phyloP scores from a whole-genome alignment of 768 basidiomycete genomes.

The Filobasidium wieringae region DNA sequence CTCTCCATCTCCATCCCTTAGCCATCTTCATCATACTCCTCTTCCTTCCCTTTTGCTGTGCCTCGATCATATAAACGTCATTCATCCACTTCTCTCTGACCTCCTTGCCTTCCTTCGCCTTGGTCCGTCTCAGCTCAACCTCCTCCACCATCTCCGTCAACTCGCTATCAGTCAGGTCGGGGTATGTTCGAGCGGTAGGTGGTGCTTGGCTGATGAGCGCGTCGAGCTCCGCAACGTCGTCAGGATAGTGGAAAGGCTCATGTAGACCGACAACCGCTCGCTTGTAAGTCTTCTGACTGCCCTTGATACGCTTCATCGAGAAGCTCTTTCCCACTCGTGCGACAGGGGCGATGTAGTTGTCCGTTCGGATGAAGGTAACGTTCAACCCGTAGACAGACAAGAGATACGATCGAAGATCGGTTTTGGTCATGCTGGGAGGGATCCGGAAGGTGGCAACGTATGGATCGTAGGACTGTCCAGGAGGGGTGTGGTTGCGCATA shows the following conservation, averaged over 20 bases:
- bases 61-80: slow-evolving; percentile 48
- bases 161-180: background rate
- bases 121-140: slow-evolving; percentile 1
- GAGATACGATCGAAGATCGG: slow-evolving; percentile 78
- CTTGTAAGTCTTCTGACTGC: slow-evolving; percentile 53
- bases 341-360: slow-evolving; percentile 63
- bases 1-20: slow-evolving; percentile 33
- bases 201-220: slow-evolving; percentile 9
- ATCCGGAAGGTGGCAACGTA: slow-evolving; percentile 90
- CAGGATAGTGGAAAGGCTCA: slow-evolving; percentile 88
- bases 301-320: slow-evolving; percentile 16
- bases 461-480: slow-evolving; percentile 75
- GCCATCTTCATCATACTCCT: slow-evolving; percentile 35
- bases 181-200: background rate
- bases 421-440: slow-evolving; percentile 77
- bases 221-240: slow-evolving; percentile 64
- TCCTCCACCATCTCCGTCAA: background rate
- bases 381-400: slow-evolving; percentile 71
- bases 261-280: slow-evolving; percentile 81
- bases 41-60: slow-evolving; percentile 34
- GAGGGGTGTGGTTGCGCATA: slow-evolving; percentile 67
- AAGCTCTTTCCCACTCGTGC: slow-evolving; percentile 26
- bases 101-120: slow-evolving; percentile 42
- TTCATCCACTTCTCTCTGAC: slow-evolving; percentile 50
- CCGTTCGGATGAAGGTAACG: slow-evolving; percentile 90